Conservation (phyloP, 2,329 filamentous ascomycete genomes). For the Neocucurbitaria cava region DNA sequence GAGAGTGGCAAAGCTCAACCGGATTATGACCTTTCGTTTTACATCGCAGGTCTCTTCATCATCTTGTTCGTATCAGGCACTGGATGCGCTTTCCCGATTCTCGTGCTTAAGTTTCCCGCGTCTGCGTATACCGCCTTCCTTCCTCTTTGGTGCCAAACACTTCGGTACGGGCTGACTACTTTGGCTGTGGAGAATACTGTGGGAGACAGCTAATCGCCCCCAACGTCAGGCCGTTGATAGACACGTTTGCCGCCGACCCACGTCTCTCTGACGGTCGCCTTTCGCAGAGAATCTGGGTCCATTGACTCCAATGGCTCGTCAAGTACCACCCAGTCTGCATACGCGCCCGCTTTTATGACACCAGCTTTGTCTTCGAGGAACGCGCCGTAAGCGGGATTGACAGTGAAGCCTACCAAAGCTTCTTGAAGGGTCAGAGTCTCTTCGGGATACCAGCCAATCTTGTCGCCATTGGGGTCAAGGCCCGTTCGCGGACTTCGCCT, state of each 20-base stretch:
- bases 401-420: constrained; percentile 68
- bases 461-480: constrained; percentile 52
- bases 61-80: constrained; percentile 43
- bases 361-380: constrained; percentile 67
- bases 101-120: constrained; percentile 66
- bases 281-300: constrained; percentile 59
- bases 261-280: constrained; percentile 67
- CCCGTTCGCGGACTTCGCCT: constrained; percentile 63
- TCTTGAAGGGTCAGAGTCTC: constrained; percentile 66
- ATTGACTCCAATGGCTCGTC: constrained; percentile 63
- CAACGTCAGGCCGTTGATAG: constrained; percentile 33
- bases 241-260: constrained; percentile 67
- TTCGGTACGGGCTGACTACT: constrained; percentile 66
- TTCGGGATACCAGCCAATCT: constrained; percentile 64
- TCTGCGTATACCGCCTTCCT: constrained; percentile 64
- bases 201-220: background rate
- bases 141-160: constrained; percentile 66
- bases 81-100: constrained; percentile 68
- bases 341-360: constrained; percentile 64
- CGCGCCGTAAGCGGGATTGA: constrained; percentile 64
- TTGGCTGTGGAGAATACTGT: background rate
- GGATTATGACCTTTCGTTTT: constrained; percentile 39
- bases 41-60: constrained; percentile 43
- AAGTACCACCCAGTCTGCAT: constrained; percentile 75
- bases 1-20: constrained; percentile 27